A percentile compares a stretch with the other conserved stretches of the same genome.
These are phyloP conservation scores for Chromosphaera perkinsii DNA, from an alignment of 208 protist genomes.

Conservation along the genomic window DNA sequence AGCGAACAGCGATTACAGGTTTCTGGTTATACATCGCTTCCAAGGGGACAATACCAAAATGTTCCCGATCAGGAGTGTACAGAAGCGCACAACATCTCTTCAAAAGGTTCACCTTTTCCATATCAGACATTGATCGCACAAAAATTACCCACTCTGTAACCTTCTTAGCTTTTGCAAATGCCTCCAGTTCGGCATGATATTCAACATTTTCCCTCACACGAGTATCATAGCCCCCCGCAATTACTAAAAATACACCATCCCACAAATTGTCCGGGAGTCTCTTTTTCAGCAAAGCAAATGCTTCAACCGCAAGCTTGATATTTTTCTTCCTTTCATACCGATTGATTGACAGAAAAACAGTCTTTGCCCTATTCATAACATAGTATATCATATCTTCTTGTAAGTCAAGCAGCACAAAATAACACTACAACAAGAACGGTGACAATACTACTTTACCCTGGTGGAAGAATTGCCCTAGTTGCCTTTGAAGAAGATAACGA, in stretches of 20 bases:
- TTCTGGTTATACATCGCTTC: conserved; percentile 33
- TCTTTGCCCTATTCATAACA: conserved; percentile 8
- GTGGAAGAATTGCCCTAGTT: no score
- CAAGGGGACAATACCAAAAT: conserved; percentile 82
- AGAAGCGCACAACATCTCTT: conserved; percentile 47
- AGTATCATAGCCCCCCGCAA: conserved; percentile 34
- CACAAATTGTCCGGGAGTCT: not conserved
- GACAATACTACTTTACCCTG: no score
- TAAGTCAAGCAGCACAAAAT: not conserved
- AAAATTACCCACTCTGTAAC: conserved; percentile 63
- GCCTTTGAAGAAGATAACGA: no score
- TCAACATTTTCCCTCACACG: conserved; percentile 22
- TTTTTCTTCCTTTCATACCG: conserved; percentile 96
- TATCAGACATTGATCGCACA: conserved; percentile 51
- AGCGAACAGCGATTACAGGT: conserved; percentile 73
- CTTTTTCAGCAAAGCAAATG: conserved; percentile 33
- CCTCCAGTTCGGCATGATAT: conserved; percentile 11
- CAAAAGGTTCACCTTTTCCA: conserved; percentile 16
- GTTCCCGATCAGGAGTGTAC: conserved; percentile 83
- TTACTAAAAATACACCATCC: conserved; percentile 7
- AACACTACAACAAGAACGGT: no score
- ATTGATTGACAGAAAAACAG: conserved; percentile 87
- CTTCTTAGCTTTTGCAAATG: not conserved
- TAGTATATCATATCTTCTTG: not conserved
- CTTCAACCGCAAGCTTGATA: conserved; percentile 74